These are phyloP conservation scores for Aureobasidium mangrovei DNA, from an alignment of 2,329 filamentous ascomycete genomes.

Conservation along the genomic window DNA sequence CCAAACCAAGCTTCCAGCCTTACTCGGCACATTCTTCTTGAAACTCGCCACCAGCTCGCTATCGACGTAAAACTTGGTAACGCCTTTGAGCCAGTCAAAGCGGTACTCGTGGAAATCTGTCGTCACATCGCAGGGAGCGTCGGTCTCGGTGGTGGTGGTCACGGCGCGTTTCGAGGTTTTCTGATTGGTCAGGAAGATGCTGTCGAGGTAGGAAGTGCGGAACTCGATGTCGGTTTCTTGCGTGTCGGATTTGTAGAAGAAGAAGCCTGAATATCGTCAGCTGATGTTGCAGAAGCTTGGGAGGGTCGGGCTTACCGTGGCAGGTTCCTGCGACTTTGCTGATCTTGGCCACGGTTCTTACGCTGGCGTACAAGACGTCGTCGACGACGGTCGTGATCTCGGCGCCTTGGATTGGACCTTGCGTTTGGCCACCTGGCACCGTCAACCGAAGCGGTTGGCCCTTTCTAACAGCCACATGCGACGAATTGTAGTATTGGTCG, in stretches of 20 bases:
- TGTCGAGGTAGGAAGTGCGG: slow-evolving; percentile 3
- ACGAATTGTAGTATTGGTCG: neutral
- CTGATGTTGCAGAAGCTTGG: neutral
- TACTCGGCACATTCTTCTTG: slow-evolving; percentile 40
- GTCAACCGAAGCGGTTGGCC: neutral
- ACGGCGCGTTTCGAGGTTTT: slow-evolving; percentile 55
- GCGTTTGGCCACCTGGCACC: neutral
- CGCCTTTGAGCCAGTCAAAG: slow-evolving; percentile 59
- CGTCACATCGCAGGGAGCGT: slow-evolving; percentile 49
- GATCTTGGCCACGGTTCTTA: slow-evolving; percentile 58
- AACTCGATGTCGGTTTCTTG: slow-evolving; percentile 71
- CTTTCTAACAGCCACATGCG: neutral
- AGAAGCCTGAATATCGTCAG: slow-evolving; percentile 45
- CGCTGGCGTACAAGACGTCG: slow-evolving; percentile 63
- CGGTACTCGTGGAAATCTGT: slow-evolving; percentile 72
- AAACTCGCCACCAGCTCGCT: slow-evolving; percentile 47
- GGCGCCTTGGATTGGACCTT: slow-evolving; percentile 28
- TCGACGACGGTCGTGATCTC: slow-evolving; percentile 54
- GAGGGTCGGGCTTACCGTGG: slow-evolving; percentile 33
- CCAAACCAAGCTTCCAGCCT: slow-evolving; percentile 57
- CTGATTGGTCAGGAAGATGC: slow-evolving; percentile 44
- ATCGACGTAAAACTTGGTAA: slow-evolving; percentile 63
- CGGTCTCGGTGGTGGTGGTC: slow-evolving; percentile 52
- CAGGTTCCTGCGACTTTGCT: slow-evolving; percentile 58
- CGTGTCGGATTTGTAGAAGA: slow-evolving; percentile 73